A percentile compares a stretch with the other conserved stretches of the same genome.
Evolutionary conservation across 805 yeast species (phyloP).

Genomic region (Candida argentea): DNA sequence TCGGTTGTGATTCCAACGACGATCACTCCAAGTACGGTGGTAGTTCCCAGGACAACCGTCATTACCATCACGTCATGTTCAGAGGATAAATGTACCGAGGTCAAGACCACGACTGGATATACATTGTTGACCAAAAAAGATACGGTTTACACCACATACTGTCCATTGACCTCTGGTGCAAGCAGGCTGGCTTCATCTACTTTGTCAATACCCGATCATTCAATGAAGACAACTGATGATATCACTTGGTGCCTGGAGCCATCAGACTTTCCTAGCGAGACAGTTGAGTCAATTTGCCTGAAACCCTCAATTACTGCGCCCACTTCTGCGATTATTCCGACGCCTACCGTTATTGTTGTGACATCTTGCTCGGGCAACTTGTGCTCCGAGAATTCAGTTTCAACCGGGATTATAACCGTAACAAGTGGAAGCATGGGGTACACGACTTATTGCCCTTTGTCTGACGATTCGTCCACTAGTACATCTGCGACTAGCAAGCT

Average conservation of each 20-base stretch:
- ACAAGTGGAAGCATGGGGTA: not conserved
- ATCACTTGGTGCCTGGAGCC: no score
- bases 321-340: not conserved
- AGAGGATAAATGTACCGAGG: constrained; percentile 18
- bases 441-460: not conserved
- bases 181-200: not conserved
- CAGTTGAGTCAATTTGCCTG: not conserved
- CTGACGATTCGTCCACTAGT: not conserved
- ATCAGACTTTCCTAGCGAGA: no score
- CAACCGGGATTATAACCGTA: not conserved
- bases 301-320: not conserved
- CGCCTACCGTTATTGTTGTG: not conserved
- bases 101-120: constrained; percentile 24
- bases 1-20: no score
- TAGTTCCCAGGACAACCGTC: no score
- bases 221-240: no score
- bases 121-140: constrained; percentile 14
- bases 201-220: no score
- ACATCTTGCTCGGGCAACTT: not conserved
- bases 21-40: no score
- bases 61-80: constrained; percentile 29
- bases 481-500: not conserved
- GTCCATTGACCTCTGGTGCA: constrained; percentile 15
- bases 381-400: not conserved
- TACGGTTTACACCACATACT: constrained; percentile 9